Conservation (phyloP, 2,329 filamentous ascomycete genomes). For the Aspergillus nomiae region DNA sequence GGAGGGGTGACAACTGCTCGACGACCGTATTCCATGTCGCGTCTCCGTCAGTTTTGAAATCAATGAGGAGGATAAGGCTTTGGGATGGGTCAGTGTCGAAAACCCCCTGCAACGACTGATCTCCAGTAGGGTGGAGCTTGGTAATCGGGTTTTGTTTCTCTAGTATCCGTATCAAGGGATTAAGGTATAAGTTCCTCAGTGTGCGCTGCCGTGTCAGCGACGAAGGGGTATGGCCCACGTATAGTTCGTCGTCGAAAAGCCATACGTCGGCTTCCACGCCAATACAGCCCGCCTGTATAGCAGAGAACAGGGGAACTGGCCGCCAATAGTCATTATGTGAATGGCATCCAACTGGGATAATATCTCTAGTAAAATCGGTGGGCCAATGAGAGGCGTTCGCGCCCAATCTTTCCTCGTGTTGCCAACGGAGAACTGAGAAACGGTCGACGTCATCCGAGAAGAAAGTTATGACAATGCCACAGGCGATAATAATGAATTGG, state of each 20-base stretch:
- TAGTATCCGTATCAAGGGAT: slow-evolving; percentile 54
- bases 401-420: slow-evolving; percentile 38
- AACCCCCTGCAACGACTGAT: slow-evolving; percentile 46
- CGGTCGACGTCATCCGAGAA: slow-evolving; percentile 46
- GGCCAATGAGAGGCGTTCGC: slow-evolving; percentile 46
- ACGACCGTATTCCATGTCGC: slow-evolving; percentile 41
- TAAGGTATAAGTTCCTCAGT: slow-evolving; percentile 54
- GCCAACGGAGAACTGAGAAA: slow-evolving; percentile 43
- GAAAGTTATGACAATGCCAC: slow-evolving; percentile 41
- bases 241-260: slow-evolving; percentile 56
- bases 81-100: slow-evolving; percentile 54
- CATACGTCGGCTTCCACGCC: slow-evolving; percentile 62
- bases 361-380: slow-evolving; percentile 53
- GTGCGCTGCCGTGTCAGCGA: slow-evolving; percentile 51
- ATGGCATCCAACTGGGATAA: slow-evolving; percentile 55
- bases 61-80: slow-evolving; percentile 55
- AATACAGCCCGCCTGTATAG: slow-evolving; percentile 56
- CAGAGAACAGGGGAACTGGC: slow-evolving; percentile 56
- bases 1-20: slow-evolving; percentile 49
- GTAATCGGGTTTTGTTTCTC: slow-evolving; percentile 51
- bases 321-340: slow-evolving; percentile 65
- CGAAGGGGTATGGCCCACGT: slow-evolving; percentile 55
- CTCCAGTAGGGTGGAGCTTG: slow-evolving; percentile 34
- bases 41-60: slow-evolving; percentile 50
- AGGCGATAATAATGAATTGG: slow-evolving; percentile 42